phyloP scores from a whole-genome alignment of 441 rosid species.

The Gossypium davidsonii region DNA sequence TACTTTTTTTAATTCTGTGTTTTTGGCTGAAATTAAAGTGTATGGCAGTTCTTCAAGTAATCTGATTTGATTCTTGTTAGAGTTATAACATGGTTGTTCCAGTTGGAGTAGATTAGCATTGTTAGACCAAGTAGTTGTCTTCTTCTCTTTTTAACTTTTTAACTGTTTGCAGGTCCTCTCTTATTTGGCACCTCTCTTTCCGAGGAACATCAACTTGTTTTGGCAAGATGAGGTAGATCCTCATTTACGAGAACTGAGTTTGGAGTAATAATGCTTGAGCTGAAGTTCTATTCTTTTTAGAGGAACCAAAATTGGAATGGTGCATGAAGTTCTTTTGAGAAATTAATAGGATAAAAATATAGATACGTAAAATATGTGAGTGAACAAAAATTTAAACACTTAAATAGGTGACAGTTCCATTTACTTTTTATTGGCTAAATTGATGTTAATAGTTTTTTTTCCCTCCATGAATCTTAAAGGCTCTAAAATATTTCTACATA shows the following conservation, averaged over 20 bases:
- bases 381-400: background rate
- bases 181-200: constrained; percentile 87
- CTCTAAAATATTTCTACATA: background rate
- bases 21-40: background rate
- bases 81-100: background rate
- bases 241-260: constrained; percentile 17
- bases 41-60: background rate
- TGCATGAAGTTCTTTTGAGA: constrained; percentile 1
- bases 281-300: constrained; percentile 8
- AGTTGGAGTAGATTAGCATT: constrained; percentile 1
- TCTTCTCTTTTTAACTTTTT: background rate
- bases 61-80: background rate
- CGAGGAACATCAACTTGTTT: constrained; percentile 75
- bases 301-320: background rate
- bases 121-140: background rate
- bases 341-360: background rate
- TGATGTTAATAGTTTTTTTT: background rate
- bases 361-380: background rate
- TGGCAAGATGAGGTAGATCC: constrained; percentile 98
- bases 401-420: constrained; percentile 3
- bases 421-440: background rate
- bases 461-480: background rate
- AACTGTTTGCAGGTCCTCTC: constrained; percentile 66
- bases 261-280: constrained; percentile 12
- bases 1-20: background rate